Evolutionary conservation across 2,329 filamentous ascomycete genomes (phyloP).

Genomic region (Hypoxylon sp.): DNA sequence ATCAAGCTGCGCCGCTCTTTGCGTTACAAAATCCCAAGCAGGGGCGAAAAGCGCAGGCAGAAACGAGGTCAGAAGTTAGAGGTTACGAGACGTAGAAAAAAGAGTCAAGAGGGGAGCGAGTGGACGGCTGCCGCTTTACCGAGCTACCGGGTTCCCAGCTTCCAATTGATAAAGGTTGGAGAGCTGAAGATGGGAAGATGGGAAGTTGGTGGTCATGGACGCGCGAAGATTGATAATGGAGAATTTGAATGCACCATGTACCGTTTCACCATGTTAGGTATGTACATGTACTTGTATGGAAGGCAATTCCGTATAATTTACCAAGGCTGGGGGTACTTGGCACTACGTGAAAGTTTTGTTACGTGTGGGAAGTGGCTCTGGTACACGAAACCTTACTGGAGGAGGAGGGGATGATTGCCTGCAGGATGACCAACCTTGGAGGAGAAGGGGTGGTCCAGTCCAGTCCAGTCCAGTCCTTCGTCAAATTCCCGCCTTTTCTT

Average conservation of each 20-base stretch:
- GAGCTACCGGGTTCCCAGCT: constrained; percentile 28
- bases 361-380: constrained; percentile 18
- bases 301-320: constrained; percentile 5
- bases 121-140: constrained; percentile 39
- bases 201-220: neutral
- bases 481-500: constrained; percentile 19
- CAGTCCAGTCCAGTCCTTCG: constrained; percentile 4
- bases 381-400: constrained; percentile 33
- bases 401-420: constrained; percentile 26
- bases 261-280: constrained; percentile 1
- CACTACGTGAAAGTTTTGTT: constrained; percentile 21
- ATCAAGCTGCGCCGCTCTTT: constrained; percentile 19
- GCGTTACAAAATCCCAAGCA: constrained; percentile 1
- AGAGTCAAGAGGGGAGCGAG: constrained; percentile 12
- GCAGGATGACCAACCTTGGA: constrained; percentile 26
- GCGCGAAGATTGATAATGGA: neutral
- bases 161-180: constrained; percentile 24
- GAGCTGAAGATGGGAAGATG: constrained; percentile 1
- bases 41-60: constrained; percentile 23
- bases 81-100: neutral
- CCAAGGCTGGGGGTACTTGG: constrained; percentile 12
- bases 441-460: constrained; percentile 1
- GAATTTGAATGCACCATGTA: constrained; percentile 13
- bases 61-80: constrained; percentile 6
- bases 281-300: neutral